These are phyloP conservation scores for Phytopythium helicoides DNA, from an alignment of 352 stramenopile species.

Conservation along the genomic window DNA sequence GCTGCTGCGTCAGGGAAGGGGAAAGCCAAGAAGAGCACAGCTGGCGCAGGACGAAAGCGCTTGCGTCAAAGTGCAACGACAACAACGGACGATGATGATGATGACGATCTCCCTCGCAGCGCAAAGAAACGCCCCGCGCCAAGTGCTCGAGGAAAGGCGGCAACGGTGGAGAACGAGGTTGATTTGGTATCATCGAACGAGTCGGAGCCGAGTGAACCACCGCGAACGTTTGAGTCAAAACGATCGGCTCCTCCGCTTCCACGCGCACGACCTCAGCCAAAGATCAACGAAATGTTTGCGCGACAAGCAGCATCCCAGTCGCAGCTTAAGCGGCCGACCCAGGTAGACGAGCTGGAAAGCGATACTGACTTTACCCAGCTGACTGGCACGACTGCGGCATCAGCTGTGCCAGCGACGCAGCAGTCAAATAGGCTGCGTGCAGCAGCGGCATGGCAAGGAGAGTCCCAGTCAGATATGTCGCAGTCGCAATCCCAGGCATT, in stretches of 20 bases:
- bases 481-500: conserved; percentile 23
- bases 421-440: conserved; percentile 7
- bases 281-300: conserved; percentile 60
- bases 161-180: conserved; percentile 20
- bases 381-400: conserved; percentile 9
- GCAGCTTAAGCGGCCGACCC: conserved; percentile 5
- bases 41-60: conserved; percentile 26
- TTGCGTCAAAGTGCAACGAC: conserved; percentile 31
- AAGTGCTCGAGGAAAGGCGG: conserved; percentile 13
- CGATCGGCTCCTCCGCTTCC: conserved; percentile 11
- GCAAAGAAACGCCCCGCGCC: conserved; percentile 9
- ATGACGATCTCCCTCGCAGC: conserved; percentile 15
- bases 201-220: conserved; percentile 23
- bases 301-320: conserved; percentile 21
- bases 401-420: conserved; percentile 11
- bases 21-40: conserved; percentile 15
- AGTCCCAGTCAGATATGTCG: conserved; percentile 41
- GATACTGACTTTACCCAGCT: conserved; percentile 67
- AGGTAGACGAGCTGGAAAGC: conserved; percentile 67
- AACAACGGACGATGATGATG: conserved; percentile 29
- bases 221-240: conserved; percentile 14
- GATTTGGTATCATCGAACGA: conserved; percentile 53
- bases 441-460: conserved; percentile 18
- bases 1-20: conserved; percentile 7
- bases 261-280: conserved; percentile 34